These are phyloP conservation scores for Leccinum subgranulosum DNA, from an alignment of 768 basidiomycete species.

Conservation along the genomic window DNA sequence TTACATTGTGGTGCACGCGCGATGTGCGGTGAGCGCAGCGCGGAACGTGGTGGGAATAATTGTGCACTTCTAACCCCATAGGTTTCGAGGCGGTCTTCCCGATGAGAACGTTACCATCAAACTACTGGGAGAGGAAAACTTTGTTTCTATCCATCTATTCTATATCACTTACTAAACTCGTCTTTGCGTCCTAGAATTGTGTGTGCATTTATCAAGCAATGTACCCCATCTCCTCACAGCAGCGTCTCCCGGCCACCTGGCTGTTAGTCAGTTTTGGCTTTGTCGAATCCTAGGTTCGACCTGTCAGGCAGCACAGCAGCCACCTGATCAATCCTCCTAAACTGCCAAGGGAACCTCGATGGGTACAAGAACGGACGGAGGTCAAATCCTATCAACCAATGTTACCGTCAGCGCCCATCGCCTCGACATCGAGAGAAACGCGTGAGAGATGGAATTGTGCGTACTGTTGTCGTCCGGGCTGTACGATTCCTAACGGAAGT, in stretches of 20 bases:
- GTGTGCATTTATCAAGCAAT: conserved; percentile 6
- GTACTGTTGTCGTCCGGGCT: conserved; percentile 94
- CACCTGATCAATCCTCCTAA: conserved; percentile 89
- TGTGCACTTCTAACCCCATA: no score
- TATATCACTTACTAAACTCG: no score
- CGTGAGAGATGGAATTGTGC: conserved; percentile 19
- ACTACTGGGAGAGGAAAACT: no score
- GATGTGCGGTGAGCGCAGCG: no score
- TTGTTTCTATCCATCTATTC: not conserved
- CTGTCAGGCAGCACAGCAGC: conserved; percentile 75
- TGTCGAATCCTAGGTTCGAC: conserved; percentile 42
- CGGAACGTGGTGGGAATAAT: no score
- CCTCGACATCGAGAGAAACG: no score
- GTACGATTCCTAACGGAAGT: conserved; percentile 73
- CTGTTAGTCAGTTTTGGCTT: conserved; percentile 46
- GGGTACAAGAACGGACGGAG: conserved; percentile 96
- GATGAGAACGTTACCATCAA: no score
- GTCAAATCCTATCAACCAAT: conserved; percentile 69
- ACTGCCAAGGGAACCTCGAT: conserved; percentile 94
- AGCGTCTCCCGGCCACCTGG: not conserved
- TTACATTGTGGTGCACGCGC: no score
- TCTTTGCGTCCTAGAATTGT: not conserved
- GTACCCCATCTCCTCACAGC: not conserved
- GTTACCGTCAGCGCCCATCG: conserved; percentile 1
- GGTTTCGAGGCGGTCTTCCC: no score